Evolutionary conservation across 129 eudicot genomes (phyloP).

Genomic region (Mikania micrantha): DNA sequence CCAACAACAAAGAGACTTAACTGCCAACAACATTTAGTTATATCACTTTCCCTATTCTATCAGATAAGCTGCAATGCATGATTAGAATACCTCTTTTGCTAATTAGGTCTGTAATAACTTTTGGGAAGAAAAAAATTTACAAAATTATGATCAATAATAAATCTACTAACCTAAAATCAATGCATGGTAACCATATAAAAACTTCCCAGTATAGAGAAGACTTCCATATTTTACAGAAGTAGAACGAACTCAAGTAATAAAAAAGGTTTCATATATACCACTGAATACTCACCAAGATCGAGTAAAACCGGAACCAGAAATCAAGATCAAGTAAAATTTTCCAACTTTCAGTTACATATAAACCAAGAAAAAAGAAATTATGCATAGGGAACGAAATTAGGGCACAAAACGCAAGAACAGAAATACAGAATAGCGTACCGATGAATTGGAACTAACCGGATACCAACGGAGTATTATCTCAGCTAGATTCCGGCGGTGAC

Average conservation of each 20-base stretch:
- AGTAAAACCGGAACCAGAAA: neutral
- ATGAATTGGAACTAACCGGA: slow-evolving; percentile 22
- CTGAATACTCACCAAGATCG: neutral
- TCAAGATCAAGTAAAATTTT: neutral
- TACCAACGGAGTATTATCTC: slow-evolving; percentile 8
- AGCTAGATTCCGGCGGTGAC: slow-evolving; percentile 15
- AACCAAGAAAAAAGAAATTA: neutral
- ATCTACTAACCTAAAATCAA: slow-evolving; percentile 6
- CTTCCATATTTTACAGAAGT: neutral
- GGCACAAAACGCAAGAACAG: slow-evolving; percentile 10
- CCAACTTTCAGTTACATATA: neutral
- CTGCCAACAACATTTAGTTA: neutral
- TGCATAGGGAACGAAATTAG: neutral
- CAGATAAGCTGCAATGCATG: neutral
- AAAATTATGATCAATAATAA: neutral
- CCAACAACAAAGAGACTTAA: neutral
- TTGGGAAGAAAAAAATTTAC: neutral
- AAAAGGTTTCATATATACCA: neutral
- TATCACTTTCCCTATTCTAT: neutral
- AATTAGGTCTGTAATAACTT: neutral
- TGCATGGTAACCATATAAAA: neutral
- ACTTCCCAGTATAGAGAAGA: neutral
- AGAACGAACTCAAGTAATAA: neutral
- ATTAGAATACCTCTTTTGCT: neutral
- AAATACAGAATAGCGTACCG: neutral